Evolutionary conservation across 176 grass and related monocot species (phyloP).

Genomic region (Hordeum vulgare): MorexV3_pseudomolecules_assembly NC_058519.1:300374801-300375300

Average conservation of each 20-base stretch:
- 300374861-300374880: conserved; percentile 99
- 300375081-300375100: neutral
- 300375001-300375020: neutral
- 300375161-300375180: neutral
- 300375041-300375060: neutral
- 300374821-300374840: conserved; percentile 53
- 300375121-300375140: neutral
- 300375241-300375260: neutral
- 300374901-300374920: conserved; percentile 98
- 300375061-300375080: neutral
- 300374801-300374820: neutral
- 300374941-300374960: conserved; percentile 99
- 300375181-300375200: neutral
- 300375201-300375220: neutral
- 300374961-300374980: conserved; percentile 36
- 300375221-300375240: neutral
- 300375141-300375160: neutral
- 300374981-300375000: conserved; percentile 16
- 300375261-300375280: neutral
- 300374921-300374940: conserved; percentile 96
- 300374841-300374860: conserved; percentile 99
- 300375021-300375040: neutral
- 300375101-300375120: neutral
- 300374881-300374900: conserved; percentile 99
- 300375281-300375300: neutral